Conservation (phyloP, 1,284 basidiomycete species). For the Cutaneotrichosporon spelunceum region DNA sequence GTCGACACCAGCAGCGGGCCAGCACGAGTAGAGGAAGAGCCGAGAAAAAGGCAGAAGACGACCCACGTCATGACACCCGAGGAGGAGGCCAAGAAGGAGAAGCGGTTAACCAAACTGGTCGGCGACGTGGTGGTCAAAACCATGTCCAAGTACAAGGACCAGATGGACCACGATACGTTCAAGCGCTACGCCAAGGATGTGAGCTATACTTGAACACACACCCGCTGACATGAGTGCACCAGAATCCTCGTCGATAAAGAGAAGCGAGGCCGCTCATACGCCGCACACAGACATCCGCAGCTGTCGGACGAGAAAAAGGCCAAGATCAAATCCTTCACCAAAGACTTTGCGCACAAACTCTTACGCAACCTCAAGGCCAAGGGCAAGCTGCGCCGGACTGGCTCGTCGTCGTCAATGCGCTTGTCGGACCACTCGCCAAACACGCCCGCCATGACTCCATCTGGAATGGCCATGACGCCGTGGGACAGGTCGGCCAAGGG, state of each 20-base stretch:
- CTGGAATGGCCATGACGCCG: slow-evolving; percentile 7
- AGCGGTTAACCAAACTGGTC: slow-evolving; percentile 75
- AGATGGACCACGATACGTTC: slow-evolving; percentile 80
- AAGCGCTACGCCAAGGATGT: slow-evolving; percentile 96
- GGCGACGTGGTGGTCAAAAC: slow-evolving; percentile 83
- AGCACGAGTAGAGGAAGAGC: slow-evolving; percentile 40
- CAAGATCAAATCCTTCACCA: slow-evolving; percentile 92
- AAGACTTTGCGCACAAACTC: slow-evolving; percentile 65
- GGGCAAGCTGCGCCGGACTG: slow-evolving; percentile 34
- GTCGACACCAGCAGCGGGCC: not conserved
- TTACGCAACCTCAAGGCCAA: slow-evolving; percentile 47
- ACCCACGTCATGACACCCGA: slow-evolving; percentile 28
- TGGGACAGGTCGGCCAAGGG: slow-evolving; percentile 1
- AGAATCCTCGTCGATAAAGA: slow-evolving; percentile 84
- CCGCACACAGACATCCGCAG: slow-evolving; percentile 64
- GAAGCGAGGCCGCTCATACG: slow-evolving; percentile 78
- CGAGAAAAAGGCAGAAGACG: slow-evolving; percentile 40
- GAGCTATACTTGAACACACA: slow-evolving; percentile 25
- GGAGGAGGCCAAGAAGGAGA: slow-evolving; percentile 64
- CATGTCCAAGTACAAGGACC: slow-evolving; percentile 82
- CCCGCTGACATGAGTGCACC: slow-evolving; percentile 59
- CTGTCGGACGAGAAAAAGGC: slow-evolving; percentile 78
- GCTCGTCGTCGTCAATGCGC: not conserved
- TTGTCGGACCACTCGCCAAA: slow-evolving; percentile 1
- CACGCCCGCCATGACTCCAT: slow-evolving; percentile 12